phyloP scores from a whole-genome alignment of 73 alveolate species.

The Chromera velia region DNA sequence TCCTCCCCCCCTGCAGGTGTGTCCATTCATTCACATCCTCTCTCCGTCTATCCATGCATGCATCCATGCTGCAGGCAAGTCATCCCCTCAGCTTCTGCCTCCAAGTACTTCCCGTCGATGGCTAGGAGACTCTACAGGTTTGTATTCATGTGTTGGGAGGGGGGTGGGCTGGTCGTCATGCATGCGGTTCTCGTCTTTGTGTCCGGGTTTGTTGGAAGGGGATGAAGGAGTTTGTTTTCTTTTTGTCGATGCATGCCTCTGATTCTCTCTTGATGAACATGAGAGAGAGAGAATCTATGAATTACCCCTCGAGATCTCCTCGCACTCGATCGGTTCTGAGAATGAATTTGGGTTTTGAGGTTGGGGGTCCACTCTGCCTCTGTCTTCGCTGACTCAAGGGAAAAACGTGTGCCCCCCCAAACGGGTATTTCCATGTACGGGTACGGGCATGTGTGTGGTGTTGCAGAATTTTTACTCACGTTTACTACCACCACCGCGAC shows the following conservation, averaged over 20 bases:
- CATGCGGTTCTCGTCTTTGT: too few species aligned
- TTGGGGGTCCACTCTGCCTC: too few species aligned
- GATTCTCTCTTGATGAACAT: background rate
- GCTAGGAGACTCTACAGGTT: slow-evolving; percentile 75
- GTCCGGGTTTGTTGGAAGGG: too few species aligned
- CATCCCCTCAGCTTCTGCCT: too few species aligned
- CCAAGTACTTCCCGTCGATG: slow-evolving; percentile 68
- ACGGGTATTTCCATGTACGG: background rate
- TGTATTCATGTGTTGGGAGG: too few species aligned
- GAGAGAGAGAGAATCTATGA: background rate
- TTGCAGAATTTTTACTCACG: slow-evolving; percentile 16
- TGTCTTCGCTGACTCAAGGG: background rate
- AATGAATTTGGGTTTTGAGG: too few species aligned
- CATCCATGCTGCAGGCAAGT: too few species aligned
- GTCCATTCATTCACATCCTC: too few species aligned
- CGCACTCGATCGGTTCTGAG: too few species aligned
- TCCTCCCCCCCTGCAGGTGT: background rate
- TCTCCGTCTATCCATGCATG: too few species aligned
- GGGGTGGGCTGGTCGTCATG: too few species aligned
- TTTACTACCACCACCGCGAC: slow-evolving; percentile 74
- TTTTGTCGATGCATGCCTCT: slow-evolving; percentile 66
- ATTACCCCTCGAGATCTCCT: background rate
- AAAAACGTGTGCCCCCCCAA: background rate
- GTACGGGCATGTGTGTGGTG: background rate
- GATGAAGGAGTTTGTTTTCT: too few species aligned